These are phyloP conservation scores for Asclepias syriaca DNA, from an alignment of 257 asterid genomes.

Conservation along the genomic window DNA sequence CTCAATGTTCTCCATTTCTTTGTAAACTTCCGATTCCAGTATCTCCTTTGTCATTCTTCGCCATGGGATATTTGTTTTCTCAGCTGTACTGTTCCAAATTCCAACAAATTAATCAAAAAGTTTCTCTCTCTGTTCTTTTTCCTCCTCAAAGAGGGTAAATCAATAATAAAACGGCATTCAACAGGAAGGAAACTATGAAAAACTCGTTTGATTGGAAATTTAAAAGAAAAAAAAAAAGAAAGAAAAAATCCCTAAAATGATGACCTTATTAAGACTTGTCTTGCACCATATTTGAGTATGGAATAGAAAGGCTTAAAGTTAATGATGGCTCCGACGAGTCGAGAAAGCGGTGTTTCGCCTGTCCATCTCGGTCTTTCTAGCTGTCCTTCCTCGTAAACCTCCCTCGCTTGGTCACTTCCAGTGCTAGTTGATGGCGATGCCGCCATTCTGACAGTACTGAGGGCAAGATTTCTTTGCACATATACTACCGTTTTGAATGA, in stretches of 20 bases:
- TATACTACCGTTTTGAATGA: conserved; percentile 17
- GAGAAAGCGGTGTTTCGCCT: conserved; percentile 81
- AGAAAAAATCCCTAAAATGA: neutral
- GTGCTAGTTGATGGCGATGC: conserved; percentile 23
- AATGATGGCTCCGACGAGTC: conserved; percentile 71
- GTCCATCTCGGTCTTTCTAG: conserved; percentile 83
- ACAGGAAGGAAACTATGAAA: neutral
- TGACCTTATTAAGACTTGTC: conserved; percentile 83
- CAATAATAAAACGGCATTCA: neutral
- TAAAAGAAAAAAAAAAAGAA: neutral
- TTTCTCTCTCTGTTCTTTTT: neutral
- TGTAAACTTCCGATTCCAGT: conserved; percentile 78
- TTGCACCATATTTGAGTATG: conserved; percentile 73
- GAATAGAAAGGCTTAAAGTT: conserved; percentile 76
- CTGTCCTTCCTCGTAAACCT: conserved; percentile 65
- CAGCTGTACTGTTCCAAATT: conserved; percentile 80
- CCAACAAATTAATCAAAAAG: conserved; percentile 6
- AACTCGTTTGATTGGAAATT: neutral
- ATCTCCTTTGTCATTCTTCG: conserved; percentile 76
- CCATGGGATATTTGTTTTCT: conserved; percentile 88
- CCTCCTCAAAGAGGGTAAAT: neutral
- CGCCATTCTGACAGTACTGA: conserved; percentile 21
- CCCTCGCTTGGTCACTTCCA: conserved; percentile 27
- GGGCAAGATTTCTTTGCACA: conserved; percentile 23
- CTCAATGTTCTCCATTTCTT: conserved; percentile 59